phyloP scores from a whole-genome alignment of 2,329 filamentous ascomycete genomes.

The Aureobasidium leucospermi region DNA sequence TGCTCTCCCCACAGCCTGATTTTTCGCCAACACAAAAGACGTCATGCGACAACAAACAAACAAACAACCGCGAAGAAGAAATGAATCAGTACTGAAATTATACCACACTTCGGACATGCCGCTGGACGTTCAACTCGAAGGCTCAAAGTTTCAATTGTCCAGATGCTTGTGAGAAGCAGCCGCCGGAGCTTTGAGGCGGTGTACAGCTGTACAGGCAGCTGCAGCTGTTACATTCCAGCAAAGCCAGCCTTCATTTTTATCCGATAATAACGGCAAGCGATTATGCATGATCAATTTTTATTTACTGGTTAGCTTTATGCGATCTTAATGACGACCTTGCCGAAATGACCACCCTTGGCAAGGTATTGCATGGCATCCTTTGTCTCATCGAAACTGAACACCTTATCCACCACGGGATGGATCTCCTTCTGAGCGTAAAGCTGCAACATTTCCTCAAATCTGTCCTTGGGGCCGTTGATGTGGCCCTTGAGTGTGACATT shows the following conservation, averaged over 20 bases:
- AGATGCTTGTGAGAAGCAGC: neutral
- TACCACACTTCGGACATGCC: neutral
- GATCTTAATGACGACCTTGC: conserved; percentile 34
- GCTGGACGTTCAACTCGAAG: neutral
- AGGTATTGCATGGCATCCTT: conserved; percentile 37
- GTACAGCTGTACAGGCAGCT: neutral
- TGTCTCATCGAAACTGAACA: conserved; percentile 35
- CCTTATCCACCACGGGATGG: conserved; percentile 33
- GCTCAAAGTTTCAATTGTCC: neutral
- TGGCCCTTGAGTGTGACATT: conserved; percentile 52
- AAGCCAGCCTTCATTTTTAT: neutral
- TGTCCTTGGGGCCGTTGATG: conserved; percentile 54
- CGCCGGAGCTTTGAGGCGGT: neutral
- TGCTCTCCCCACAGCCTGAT: neutral
- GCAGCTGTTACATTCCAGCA: neutral
- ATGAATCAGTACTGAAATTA: neutral
- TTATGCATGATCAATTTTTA: conserved; percentile 4
- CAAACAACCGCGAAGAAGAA: neutral
- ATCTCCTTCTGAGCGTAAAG: conserved; percentile 37
- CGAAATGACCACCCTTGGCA: conserved; percentile 38
- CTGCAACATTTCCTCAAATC: conserved; percentile 37
- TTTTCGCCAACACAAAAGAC: neutral
- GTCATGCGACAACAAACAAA: conserved; percentile 8
- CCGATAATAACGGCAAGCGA: conserved; percentile 3
- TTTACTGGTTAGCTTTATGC: conserved; percentile 14